Base-by-base conservation (phyloP, 179 eudicot genomes). In the Sideroxylon spinosum region DNA sequence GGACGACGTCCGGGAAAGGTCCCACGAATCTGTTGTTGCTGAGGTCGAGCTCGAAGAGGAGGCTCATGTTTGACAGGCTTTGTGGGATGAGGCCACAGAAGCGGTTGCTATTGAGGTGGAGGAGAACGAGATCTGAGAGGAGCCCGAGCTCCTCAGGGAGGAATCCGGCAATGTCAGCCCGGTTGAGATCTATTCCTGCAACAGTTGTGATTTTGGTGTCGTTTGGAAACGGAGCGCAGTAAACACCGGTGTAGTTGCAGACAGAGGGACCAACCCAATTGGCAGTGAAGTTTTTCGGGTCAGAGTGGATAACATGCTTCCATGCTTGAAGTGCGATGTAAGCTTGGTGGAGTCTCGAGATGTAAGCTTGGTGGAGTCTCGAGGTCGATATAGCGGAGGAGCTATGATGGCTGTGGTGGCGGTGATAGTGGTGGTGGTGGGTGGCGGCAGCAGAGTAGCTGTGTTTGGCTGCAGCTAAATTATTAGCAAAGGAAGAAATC, bases 171-270 rank as follows among this genome's bases (percentile, higher is more conserved):
- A 86, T 76, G 75, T 86, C 80, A 19, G 28, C 81, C 9, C 0
- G 55, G 79, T 86, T 86, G 79, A 86, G 86, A 77, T 86, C 88
- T 4, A 86, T 79, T 25, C 86, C 88, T 1, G 84, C 88, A 0
- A 86, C 86, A 0, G 56, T 71, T 46, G 4, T 62, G 52, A 12
- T 50, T 23, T 82, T 67, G 74, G 70, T 28, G 64, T 79, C 23
- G 28, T 37, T 37, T 37, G 83, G 82, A n/a, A 22, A 20, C 0
- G 77, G 75, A 0, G 80, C 77, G 22, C 88, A 86, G 74, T 61
- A 84, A 4, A 86, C 29, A 13, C 88, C 86, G 5, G 52, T 37
- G 84, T 86, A 86, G 83, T 68, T 75, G 79, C 88, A 86, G 9
- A 86, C 86, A 5, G 64, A 32, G n/a, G 83, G 80, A 64, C 88